These are phyloP conservation scores for Alternaria dauci DNA, from an alignment of 2,329 filamentous ascomycete species.

Conservation along the genomic window DNA sequence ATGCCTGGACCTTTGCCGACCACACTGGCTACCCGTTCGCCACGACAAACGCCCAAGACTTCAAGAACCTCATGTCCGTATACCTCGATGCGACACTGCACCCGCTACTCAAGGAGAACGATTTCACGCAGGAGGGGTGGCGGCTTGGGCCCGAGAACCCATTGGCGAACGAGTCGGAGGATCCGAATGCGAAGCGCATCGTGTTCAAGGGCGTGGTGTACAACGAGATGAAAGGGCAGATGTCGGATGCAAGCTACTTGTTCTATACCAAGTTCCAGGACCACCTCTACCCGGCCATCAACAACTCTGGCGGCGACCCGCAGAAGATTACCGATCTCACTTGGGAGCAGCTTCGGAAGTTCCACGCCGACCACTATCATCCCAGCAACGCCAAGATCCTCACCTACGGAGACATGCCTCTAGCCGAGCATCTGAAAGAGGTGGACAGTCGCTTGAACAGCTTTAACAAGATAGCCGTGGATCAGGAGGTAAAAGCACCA, in stretches of 20 bases:
- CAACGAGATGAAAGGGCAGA: constrained; percentile 99
- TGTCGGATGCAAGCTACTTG: constrained; percentile 95
- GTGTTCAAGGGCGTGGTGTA: constrained; percentile 99
- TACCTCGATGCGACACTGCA: constrained; percentile 95
- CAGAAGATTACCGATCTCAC: constrained; percentile 96
- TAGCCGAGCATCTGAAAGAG: constrained; percentile 81
- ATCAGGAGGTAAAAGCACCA: constrained; percentile 78
- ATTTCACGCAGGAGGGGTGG: constrained; percentile 98
- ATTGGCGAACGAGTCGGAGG: constrained; percentile 54
- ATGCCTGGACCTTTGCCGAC: constrained; percentile 94
- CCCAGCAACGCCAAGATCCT: constrained; percentile 96
- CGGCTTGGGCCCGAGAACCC: constrained; percentile 92
- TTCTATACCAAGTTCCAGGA: constrained; percentile 97
- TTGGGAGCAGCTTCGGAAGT: constrained; percentile 85
- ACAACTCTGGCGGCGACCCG: constrained; percentile 97
- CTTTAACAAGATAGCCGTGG: constrained; percentile 75
- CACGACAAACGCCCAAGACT: constrained; percentile 94
- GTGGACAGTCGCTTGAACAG: constrained; percentile 76
- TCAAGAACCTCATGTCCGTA: constrained; percentile 93
- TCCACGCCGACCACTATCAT: constrained; percentile 93
- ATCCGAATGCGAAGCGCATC: constrained; percentile 68
- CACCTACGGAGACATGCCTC: constrained; percentile 92
- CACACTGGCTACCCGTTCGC: constrained; percentile 98
- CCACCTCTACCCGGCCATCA: constrained; percentile 89
- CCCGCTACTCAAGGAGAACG: constrained; percentile 85